A percentile compares a stretch with the other conserved stretches of the same genome.
These are phyloP conservation scores for Russula dissimulans DNA, from an alignment of 768 basidiomycete species.

Conservation along the genomic window DNA sequence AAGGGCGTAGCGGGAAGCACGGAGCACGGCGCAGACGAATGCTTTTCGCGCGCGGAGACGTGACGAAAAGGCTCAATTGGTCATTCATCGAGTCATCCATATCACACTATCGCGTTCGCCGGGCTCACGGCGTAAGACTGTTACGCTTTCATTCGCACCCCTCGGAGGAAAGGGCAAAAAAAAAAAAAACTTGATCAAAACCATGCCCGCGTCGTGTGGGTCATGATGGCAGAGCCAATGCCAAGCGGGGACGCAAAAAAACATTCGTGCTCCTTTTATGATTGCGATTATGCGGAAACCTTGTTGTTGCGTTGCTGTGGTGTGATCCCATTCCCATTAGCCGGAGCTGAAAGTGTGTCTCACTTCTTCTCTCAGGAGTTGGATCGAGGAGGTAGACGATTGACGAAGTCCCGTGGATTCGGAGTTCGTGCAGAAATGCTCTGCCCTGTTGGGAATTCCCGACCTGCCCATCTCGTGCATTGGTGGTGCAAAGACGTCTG, in stretches of 20 bases:
- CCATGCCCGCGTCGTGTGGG: not conserved
- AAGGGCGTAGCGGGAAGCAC: conserved; percentile 12
- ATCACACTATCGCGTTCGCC: not conserved
- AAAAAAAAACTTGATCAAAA: not conserved
- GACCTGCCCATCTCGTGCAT: not conserved
- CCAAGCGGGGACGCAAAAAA: not conserved
- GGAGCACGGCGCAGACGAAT: conserved; percentile 11
- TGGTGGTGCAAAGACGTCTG: not conserved
- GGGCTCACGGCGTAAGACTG: conserved; percentile 5
- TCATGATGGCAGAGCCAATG: not conserved
- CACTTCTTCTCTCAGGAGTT: conserved; percentile 10
- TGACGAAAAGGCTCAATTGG: conserved; percentile 1
- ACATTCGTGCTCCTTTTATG: too few species aligned
- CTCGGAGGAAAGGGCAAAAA: not conserved
- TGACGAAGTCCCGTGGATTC: conserved; percentile 12
- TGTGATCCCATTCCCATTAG: not conserved
- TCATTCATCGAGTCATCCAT: not conserved
- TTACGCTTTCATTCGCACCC: not conserved
- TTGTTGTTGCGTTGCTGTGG: not conserved
- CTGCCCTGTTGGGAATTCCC: not conserved
- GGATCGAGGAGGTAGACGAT: conserved; percentile 6
- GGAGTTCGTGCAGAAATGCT: conserved; percentile 3
- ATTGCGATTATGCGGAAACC: not conserved
- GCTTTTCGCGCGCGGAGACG: conserved; percentile 6
- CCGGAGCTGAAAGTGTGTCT: conserved; percentile 11